Evolutionary conservation across 1,139 yeast genomes (phyloP), one percentile per base, ranked within the genome.

Genomic region (Meyerozyma guilliermondii): DNA sequence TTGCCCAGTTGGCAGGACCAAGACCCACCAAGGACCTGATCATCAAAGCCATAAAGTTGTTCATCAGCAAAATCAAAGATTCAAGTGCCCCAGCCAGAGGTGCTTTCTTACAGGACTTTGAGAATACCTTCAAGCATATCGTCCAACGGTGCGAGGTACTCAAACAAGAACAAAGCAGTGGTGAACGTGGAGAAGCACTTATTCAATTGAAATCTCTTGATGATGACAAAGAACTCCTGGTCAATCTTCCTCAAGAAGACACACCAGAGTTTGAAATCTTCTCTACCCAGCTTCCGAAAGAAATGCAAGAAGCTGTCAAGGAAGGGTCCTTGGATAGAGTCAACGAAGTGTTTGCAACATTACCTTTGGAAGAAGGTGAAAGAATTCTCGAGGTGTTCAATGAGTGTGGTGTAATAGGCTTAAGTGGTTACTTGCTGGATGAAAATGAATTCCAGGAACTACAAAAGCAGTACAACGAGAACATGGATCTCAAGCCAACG

Each of bases 201-300:
- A 89, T 92, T 51, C 98, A 92, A 63, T 71, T 92, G 55, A 86
- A 87, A 55, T 81, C 96, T 0, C 77, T 91, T 42, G 98, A 92
- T 63, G 96, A 94, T 29, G 77, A 81, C 46, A 78, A 92, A 1
- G 83, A 86, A 60, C 72, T 92, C 40, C 71, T 79, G 41, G 91
- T 92, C 14, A 76, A 74, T 43, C 68, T 89, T 16, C 98, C 98
- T 3, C 66, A 71, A 49, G 67, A 71, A 45, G 63, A 65, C 7
- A 58, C 72, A 1, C 63, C 62, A 34, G 79, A 79, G 44, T 81
- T 77, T 55, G 70, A 74, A 43, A 64, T 73, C 1, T 85, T 83
- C 55, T 54, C 63, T 23, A 68, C 75, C 13, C 63, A 77, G 43
- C 68, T 89, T 47, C 83, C 92, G 2, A 54, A 63, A 5, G 74